phyloP scores from a whole-genome alignment of 1,284 basidiomycete genomes.

The Puccinia coronata region DNA sequence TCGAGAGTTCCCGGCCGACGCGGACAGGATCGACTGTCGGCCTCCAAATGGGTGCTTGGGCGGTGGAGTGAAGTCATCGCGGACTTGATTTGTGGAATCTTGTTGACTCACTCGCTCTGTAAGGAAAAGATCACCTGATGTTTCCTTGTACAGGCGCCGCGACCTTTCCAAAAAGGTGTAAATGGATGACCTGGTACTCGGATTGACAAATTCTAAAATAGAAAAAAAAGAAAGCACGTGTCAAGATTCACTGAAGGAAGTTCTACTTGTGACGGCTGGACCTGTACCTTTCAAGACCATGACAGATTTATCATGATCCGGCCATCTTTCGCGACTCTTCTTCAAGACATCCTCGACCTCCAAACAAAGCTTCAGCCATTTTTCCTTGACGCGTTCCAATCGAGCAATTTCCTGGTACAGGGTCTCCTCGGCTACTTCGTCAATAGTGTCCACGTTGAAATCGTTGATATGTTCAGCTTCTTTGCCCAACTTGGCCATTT shows the following conservation, averaged over 20 bases:
- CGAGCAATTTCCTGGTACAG: constrained; percentile 14
- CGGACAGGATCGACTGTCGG: background rate
- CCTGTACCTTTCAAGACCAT: constrained; percentile 21
- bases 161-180: constrained; percentile 27
- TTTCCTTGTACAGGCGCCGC: background rate
- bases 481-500: background rate
- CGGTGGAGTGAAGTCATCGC: constrained; percentile 26
- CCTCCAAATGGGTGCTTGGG: constrained; percentile 40
- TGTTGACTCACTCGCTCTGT: background rate
- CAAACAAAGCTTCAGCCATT: constrained; percentile 30
- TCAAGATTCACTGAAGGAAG: background rate
- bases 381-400: constrained; percentile 5
- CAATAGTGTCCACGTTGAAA: background rate
- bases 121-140: background rate
- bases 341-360: constrained; percentile 40
- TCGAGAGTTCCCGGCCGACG: background rate
- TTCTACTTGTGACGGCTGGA: background rate
- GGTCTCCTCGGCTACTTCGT: background rate
- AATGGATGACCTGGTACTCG: constrained; percentile 8
- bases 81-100: background rate
- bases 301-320: constrained; percentile 13
- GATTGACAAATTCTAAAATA: constrained; percentile 28
- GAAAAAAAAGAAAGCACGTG: background rate
- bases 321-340: constrained; percentile 41
- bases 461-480: background rate